Evolutionary conservation across 108 stramenopile genomes (phyloP).

Genomic region (Chaetoceros tenuissimus): DNA sequence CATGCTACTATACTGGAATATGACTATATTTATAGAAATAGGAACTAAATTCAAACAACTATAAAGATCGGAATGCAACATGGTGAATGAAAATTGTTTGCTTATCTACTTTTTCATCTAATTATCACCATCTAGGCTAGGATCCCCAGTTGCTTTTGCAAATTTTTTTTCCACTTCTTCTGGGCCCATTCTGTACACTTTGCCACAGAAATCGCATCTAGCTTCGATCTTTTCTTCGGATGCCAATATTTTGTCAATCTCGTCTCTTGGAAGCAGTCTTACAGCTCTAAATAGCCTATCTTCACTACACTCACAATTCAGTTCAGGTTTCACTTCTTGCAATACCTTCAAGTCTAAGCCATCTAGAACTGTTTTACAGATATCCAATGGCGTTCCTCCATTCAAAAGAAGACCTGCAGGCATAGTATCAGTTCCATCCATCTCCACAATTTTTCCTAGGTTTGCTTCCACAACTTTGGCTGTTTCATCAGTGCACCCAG

Average conservation of each 20-base stretch:
- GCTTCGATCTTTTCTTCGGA: slow-evolving; percentile 72
- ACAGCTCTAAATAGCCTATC: slow-evolving; percentile 67
- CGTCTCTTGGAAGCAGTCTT: slow-evolving; percentile 59
- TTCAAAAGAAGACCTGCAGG: slow-evolving; percentile 58
- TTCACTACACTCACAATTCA: slow-evolving; percentile 58
- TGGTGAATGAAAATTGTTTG: no score
- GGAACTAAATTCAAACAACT: no score
- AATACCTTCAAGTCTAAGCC: slow-evolving; percentile 71
- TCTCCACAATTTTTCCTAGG: slow-evolving; percentile 53
- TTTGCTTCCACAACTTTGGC: slow-evolving; percentile 52
- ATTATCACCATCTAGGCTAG: slow-evolving; percentile 48
- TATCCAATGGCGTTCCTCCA: slow-evolving; percentile 68
- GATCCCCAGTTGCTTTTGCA: slow-evolving; percentile 54
- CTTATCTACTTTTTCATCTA: no score
- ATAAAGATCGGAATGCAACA: no score
- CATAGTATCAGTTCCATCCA: slow-evolving; percentile 58
- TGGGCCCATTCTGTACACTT: slow-evolving; percentile 57
- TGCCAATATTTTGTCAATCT: slow-evolving; percentile 67
- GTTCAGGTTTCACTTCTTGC: slow-evolving; percentile 38
- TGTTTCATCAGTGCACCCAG: slow-evolving; percentile 46
- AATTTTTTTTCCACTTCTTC: slow-evolving; percentile 59
- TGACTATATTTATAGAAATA: no score
- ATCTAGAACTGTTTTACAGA: slow-evolving; percentile 61
- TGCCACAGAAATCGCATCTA: slow-evolving; percentile 81
- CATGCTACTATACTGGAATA: no score